Base-by-base conservation (phyloP, 768 basidiomycete species). In the Suillus tomentosus region DNA sequence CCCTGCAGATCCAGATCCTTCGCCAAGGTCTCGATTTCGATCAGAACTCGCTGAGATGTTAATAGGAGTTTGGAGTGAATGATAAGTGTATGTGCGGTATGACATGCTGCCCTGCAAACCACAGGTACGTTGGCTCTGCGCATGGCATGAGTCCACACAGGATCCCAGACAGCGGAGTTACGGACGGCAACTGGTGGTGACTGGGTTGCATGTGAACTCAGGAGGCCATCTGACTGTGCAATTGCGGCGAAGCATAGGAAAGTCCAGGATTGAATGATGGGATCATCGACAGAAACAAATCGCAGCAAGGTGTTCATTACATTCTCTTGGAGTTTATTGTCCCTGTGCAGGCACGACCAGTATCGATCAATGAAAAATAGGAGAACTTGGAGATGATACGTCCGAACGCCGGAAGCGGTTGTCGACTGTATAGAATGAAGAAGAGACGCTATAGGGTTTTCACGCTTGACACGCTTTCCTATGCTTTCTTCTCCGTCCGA, bases 1-100 rank as follows among this genome's bases (percentile, higher is more conserved):
- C 95, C 96, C 76, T 99, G 96, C 17, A 97, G 84, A 67, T 94
- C 90, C 64, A 99, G 80, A 66, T 96, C 93, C 66, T 89, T 89
- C 1, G 87, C 84, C 55, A 98, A 79, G 0, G 82, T 80, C 72
- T 95, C 94, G 56, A 98, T 87, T 72, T 96, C 94, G 3, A 77
- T 70, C 15, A 92, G 79, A 53, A 90, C 77, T 15, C 83, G 84
- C 43, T 87, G 85, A 15, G 85, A 76, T 4, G 85, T 80, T 27
- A 92, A 78, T 61, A 84, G 69, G 60, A 69, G 67, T 64, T 74
- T 75, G 69, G 74, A 81, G 72, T 78, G 69, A 24, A 73, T 63
- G 59, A 90, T 78, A 19, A 95, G 78, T 22, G 81, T 74, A 65
- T 85, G 80, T 0, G 89, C 86, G 5, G 85, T 74, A 67, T 94